Percentiles rank a stretch among this genome's conserved stretches.
phyloP scores from a whole-genome alignment of 495 filamentous ascomycete species.

The Aspergillus sparsus region DNA sequence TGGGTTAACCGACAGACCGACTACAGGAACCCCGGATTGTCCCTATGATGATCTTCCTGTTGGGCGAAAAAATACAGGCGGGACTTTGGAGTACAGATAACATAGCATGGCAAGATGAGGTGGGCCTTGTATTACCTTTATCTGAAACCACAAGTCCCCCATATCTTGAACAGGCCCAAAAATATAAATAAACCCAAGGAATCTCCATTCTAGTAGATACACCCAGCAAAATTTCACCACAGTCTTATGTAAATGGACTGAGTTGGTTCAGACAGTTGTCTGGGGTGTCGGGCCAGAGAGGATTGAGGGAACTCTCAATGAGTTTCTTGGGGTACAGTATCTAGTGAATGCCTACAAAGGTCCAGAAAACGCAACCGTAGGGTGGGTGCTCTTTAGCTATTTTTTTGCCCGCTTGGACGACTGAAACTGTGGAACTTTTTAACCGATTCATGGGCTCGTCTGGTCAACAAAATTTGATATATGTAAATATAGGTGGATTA shows the following conservation, averaged over 20 bases:
- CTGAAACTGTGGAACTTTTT: too few relatives aligned
- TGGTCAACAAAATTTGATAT: too few relatives aligned
- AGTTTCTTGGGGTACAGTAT: too few relatives aligned
- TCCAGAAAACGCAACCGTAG: too few relatives aligned
- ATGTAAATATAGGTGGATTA: too few relatives aligned
- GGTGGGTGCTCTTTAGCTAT: too few relatives aligned
- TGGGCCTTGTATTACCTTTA: neutral
- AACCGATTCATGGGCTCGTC: too few relatives aligned
- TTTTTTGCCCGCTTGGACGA: too few relatives aligned
- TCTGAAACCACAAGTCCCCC: neutral
- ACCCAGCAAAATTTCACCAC: neutral
- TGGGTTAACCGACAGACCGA: too few relatives aligned
- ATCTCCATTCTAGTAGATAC: neutral
- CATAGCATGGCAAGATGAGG: constrained; percentile 1
- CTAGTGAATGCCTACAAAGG: too few relatives aligned
- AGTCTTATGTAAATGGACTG: neutral
- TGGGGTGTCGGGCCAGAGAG: neutral
- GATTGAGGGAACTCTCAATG: neutral
- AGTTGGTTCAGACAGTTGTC: neutral
- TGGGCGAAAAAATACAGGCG: neutral
- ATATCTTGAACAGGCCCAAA: neutral
- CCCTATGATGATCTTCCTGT: neutral
- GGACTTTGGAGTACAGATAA: neutral
- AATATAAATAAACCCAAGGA: neutral
- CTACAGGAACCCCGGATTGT: neutral